A percentile compares a stretch with the other conserved stretches of the same genome.
phyloP scores from a whole-genome alignment of 2,329 filamentous ascomycete species.

The Colletotrichum zoysiae region DNA sequence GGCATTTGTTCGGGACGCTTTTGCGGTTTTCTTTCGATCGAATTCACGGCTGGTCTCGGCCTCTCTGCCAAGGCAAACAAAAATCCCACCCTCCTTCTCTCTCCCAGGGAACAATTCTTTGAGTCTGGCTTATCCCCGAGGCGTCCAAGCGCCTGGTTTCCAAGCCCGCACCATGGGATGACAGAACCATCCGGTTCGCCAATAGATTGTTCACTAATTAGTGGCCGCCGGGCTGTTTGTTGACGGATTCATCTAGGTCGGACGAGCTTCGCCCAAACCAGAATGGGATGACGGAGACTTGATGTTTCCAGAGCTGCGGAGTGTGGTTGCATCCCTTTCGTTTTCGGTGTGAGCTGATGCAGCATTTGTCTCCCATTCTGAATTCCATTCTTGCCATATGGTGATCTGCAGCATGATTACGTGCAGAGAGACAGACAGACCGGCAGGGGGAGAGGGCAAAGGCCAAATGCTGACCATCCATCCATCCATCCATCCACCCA shows the following conservation, averaged over 20 bases:
- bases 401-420: slow-evolving; percentile 28
- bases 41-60: neutral
- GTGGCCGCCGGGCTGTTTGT: slow-evolving; percentile 12
- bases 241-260: slow-evolving; percentile 10
- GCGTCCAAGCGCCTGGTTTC: neutral
- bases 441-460: neutral
- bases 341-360: neutral
- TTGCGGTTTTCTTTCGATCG: neutral
- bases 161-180: slow-evolving; percentile 25
- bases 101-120: neutral
- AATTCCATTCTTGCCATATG: slow-evolving; percentile 13
- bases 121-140: slow-evolving; percentile 14
- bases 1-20: neutral
- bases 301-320: neutral
- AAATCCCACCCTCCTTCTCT: neutral
- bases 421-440: slow-evolving; percentile 6
- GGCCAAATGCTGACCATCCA: slow-evolving; percentile 9
- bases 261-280: slow-evolving; percentile 6
- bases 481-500: too few relatives aligned
- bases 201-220: neutral
- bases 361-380: neutral
- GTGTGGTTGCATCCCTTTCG: slow-evolving; percentile 17
- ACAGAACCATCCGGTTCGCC: neutral
- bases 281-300: neutral
- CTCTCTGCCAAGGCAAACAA: neutral